phyloP scores from a whole-genome alignment of 805 yeast genomes.

The Myxozyma neotropica region DNA sequence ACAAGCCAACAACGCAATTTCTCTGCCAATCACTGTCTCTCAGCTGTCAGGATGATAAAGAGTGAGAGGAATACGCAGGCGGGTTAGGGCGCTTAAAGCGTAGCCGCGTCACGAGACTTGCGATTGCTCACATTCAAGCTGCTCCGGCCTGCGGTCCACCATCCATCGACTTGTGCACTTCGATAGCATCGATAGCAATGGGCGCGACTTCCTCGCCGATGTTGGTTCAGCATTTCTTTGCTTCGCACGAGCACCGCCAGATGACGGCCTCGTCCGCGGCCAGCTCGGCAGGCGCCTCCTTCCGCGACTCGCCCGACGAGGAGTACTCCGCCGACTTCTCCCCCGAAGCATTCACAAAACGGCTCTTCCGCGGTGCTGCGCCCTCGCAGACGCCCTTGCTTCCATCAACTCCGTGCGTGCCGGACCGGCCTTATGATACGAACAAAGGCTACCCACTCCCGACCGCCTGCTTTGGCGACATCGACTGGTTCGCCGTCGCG shows the following conservation, averaged over 20 bases:
- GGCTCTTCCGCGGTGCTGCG: background rate
- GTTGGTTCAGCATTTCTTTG: slow-evolving; percentile 5
- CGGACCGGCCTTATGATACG: slow-evolving; percentile 25
- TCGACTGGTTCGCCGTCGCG: slow-evolving; percentile 27
- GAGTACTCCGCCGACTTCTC: slow-evolving; percentile 33
- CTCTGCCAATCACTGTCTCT: no score
- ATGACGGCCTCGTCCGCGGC: slow-evolving; percentile 1
- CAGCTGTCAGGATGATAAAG: no score
- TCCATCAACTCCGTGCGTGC: slow-evolving; percentile 30
- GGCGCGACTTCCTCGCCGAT: background rate
- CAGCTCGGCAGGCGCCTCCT: background rate
- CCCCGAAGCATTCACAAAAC: slow-evolving; percentile 28
- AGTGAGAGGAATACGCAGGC: no score
- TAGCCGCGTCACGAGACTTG: no score
- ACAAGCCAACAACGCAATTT: no score
- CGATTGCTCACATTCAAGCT: background rate
- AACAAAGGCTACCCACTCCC: slow-evolving; percentile 31
- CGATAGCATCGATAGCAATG: background rate
- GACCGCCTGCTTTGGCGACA: slow-evolving; percentile 23
- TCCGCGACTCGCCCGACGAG: slow-evolving; percentile 1
- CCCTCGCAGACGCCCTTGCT: slow-evolving; percentile 17
- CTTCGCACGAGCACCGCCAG: slow-evolving; percentile 7
- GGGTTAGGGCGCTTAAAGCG: no score
- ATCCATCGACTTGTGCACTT: background rate
- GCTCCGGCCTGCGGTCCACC: background rate